phyloP scores from a whole-genome alignment of 2,329 filamentous ascomycete species.

The Coniochaeta ligniaria region DNA sequence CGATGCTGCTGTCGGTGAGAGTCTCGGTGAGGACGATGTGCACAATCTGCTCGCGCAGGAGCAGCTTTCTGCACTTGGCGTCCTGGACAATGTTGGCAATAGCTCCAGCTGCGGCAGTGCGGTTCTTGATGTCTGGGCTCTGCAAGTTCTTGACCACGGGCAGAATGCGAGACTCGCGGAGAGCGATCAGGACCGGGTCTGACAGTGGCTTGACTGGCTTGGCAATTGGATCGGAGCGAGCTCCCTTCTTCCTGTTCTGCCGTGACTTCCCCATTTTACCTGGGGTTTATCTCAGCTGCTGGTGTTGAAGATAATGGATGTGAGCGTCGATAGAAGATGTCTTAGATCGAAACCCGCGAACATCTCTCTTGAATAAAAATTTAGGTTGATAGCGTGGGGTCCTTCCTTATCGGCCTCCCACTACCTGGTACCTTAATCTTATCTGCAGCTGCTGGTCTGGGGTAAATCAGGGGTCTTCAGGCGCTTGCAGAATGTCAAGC shows the following conservation, averaged over 20 bases:
- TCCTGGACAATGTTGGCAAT: slow-evolving; percentile 58
- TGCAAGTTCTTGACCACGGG: slow-evolving; percentile 55
- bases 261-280: slow-evolving; percentile 53
- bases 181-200: slow-evolving; percentile 55
- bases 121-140: slow-evolving; percentile 50
- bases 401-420: neutral
- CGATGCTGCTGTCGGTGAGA: slow-evolving; percentile 53
- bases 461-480: neutral
- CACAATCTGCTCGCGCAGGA: slow-evolving; percentile 60
- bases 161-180: slow-evolving; percentile 56
- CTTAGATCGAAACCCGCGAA: neutral
- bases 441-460: neutral
- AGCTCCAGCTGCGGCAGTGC: slow-evolving; percentile 50
- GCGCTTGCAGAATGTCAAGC: too few species aligned
- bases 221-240: slow-evolving; percentile 47
- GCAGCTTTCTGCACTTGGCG: slow-evolving; percentile 53
- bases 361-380: neutral
- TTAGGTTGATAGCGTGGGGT: neutral
- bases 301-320: neutral
- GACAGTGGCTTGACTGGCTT: slow-evolving; percentile 54
- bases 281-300: neutral
- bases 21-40: slow-evolving; percentile 56
- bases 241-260: slow-evolving; percentile 40
- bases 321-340: neutral
- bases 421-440: too few species aligned